phyloP scores from a whole-genome alignment of 2,329 filamentous ascomycete genomes.

The Pseudogymnoascus verrucosus region DNA sequence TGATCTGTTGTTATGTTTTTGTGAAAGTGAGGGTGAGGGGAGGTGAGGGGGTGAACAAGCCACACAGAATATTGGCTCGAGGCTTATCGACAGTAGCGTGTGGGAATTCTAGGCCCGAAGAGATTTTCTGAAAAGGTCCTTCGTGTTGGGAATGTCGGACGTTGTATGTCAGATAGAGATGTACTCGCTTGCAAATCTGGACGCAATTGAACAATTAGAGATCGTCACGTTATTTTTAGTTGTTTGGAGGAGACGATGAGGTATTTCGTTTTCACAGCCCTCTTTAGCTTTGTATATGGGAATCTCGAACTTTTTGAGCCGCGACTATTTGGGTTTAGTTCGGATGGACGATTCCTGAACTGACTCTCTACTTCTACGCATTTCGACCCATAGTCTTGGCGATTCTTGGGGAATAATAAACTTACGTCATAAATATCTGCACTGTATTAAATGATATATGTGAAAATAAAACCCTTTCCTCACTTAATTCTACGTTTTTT shows the following conservation, averaged over 20 bases:
- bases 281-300: conserved; percentile 6
- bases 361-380: conserved; percentile 8
- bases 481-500: background rate
- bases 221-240: conserved; percentile 1
- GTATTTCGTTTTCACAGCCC: conserved; percentile 5
- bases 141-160: background rate
- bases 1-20: conserved; percentile 2
- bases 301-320: conserved; percentile 8
- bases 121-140: background rate
- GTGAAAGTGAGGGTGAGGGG: conserved; percentile 2
- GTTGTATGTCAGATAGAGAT: conserved; percentile 4
- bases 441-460: background rate
- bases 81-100: conserved; percentile 8
- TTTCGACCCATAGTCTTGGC: background rate
- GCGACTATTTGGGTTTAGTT: background rate
- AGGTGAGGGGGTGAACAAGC: conserved; percentile 6
- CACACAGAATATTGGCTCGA: conserved; percentile 5
- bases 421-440: background rate
- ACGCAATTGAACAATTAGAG: conserved; percentile 1
- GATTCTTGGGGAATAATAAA: conserved; percentile 1
- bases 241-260: background rate
- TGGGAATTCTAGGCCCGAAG: conserved; percentile 5
- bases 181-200: conserved; percentile 2
- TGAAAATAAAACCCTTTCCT: background rate
- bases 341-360: conserved; percentile 5